phyloP scores from a whole-genome alignment of 768 basidiomycete species.

The Leccinum incarnatum region DNA sequence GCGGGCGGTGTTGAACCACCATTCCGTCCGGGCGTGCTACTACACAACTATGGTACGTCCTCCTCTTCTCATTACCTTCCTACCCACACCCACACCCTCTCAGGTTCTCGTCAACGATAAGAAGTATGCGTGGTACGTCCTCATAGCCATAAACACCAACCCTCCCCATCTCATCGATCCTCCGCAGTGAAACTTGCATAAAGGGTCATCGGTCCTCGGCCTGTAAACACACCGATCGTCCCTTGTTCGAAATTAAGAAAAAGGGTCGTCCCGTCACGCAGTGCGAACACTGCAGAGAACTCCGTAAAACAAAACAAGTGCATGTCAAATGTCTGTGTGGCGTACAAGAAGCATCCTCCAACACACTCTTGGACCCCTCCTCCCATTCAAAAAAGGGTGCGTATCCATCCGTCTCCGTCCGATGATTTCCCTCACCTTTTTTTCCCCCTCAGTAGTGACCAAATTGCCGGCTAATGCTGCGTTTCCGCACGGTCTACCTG shows the following conservation, averaged over 20 bases:
- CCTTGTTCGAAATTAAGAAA: constrained; percentile 79
- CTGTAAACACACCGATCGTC: constrained; percentile 85
- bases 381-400: constrained; percentile 62
- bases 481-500: constrained; percentile 77
- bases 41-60: constrained; percentile 39
- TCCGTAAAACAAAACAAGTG: constrained; percentile 46
- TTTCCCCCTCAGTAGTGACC: constrained; percentile 42
- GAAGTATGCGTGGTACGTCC: constrained; percentile 78
- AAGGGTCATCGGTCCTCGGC: constrained; percentile 90
- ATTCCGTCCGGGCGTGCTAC: constrained; percentile 33
- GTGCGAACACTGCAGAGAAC: constrained; percentile 49
- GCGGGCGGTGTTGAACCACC: constrained; percentile 52
- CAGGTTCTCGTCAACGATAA: constrained; percentile 71
- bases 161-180: constrained; percentile 7
- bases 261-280: constrained; percentile 58
- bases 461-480: constrained; percentile 68
- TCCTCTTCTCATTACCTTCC: not conserved
- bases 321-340: constrained; percentile 43
- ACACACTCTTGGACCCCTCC: constrained; percentile 20
- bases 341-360: constrained; percentile 36
- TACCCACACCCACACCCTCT: not conserved
- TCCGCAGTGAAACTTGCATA: constrained; percentile 81
- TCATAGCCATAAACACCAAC: not conserved
- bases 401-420: constrained; percentile 22
- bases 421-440: constrained; percentile 28